A percentile compares a stretch with the other conserved stretches of the same genome.
These are phyloP conservation scores for Plantago elongata DNA, from an alignment of 257 asterid genomes.

Conservation along the genomic window DNA sequence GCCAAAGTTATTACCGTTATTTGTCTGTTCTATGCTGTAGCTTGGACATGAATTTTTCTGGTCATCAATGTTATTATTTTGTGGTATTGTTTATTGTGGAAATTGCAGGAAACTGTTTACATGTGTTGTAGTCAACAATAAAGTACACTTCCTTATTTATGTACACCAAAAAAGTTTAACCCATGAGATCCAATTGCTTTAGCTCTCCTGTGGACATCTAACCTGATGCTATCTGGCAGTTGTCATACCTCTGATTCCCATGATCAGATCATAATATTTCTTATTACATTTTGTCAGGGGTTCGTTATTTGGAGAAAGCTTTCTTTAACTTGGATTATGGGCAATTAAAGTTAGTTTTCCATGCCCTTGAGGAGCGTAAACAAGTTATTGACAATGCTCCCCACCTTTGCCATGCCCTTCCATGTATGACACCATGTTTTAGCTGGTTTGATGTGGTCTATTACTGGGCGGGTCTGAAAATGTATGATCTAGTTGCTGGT, in stretches of 20 bases:
- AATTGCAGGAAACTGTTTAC: no score
- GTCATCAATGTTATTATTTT: no score
- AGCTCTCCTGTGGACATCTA: no score
- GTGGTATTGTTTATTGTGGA: no score
- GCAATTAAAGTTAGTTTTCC: slow-evolving; percentile 87
- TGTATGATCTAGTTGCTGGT: slow-evolving; percentile 94
- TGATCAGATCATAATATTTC: slow-evolving; percentile 3
- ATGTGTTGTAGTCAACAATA: no score
- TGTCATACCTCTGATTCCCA: not conserved
- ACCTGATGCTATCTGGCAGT: no score
- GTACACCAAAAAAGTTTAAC: no score
- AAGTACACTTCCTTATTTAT: no score
- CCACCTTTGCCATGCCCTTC: slow-evolving; percentile 89
- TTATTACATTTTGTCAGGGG: slow-evolving; percentile 51
- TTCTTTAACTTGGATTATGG: slow-evolving; percentile 90
- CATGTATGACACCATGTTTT: slow-evolving; percentile 99
- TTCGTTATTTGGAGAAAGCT: slow-evolving; percentile 97
- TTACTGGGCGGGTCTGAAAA: slow-evolving; percentile 95
- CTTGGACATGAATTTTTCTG: no score
- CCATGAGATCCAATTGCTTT: no score
- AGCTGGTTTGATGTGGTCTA: slow-evolving; percentile 87
- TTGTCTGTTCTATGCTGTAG: no score
- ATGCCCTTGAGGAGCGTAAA: slow-evolving; percentile 94
- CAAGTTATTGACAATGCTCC: slow-evolving; percentile 93
- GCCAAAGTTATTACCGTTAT: no score